Percentiles rank a stretch among this genome's conserved stretches.
Conservation (phyloP, 2,329 filamentous ascomycete genomes). For the Diaporthe sp. region DNA sequence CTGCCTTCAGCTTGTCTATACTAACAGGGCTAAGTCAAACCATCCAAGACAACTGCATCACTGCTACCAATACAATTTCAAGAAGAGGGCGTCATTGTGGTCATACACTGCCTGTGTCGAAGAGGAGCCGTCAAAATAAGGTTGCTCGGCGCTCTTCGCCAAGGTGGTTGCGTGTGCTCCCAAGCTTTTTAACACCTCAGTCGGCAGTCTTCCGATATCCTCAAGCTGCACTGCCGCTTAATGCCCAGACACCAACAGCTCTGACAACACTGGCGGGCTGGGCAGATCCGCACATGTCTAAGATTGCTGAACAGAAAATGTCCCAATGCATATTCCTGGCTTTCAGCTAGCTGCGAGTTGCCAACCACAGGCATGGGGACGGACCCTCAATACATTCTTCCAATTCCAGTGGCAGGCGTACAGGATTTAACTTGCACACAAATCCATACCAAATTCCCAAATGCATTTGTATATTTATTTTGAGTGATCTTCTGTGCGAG, state of each 20-base stretch:
- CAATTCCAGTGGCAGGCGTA: background rate
- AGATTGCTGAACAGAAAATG: too few relatives aligned
- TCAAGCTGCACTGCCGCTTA: background rate
- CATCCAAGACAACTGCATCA: background rate
- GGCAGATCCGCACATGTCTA: background rate
- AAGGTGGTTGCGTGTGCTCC: background rate
- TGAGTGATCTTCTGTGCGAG: background rate
- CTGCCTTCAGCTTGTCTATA: background rate
- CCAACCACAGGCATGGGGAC: background rate
- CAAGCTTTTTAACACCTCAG: background rate
- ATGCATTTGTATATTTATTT: rapidly evolving
- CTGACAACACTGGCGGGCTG: background rate
- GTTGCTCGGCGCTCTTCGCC: slow-evolving; percentile 4
- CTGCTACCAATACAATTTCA: background rate
- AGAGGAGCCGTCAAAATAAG: background rate
- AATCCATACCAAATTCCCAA: too few relatives aligned
- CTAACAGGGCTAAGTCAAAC: background rate
- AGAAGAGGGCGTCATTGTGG: background rate
- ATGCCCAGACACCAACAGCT: slow-evolving; percentile 18
- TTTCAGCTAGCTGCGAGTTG: background rate
- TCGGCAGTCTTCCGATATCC: background rate
- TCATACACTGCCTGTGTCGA: background rate
- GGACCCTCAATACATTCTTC: background rate
- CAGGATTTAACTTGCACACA: background rate
- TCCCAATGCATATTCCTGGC: background rate